Base-by-base conservation (phyloP, 1,139 yeast species). In the Yamadazyma membranifaciens region DNA sequence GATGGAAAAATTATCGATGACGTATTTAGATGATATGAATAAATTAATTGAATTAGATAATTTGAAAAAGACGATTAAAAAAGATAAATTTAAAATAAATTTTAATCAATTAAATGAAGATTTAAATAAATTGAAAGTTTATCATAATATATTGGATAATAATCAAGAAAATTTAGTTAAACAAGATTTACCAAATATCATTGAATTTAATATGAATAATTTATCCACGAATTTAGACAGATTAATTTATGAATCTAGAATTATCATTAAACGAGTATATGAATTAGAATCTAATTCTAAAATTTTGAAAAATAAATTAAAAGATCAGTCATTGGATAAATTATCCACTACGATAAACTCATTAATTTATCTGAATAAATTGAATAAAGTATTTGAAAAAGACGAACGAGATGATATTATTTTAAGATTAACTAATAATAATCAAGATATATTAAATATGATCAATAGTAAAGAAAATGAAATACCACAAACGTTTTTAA, bases 201-300 rank as follows among this genome's bases (percentile, higher is more conserved):
- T 83, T 35, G 64, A 72, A 37, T 65, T 62, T 35, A 83, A 79
- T 47, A 65, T 85, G 46, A 66, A 68, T 31, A 91, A 85, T 44
- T 71, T 88, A 34, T 80, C 81, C 29, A 80, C 87, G 2, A 69
- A 84, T 33, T 80, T 86, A 27, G 92, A 95, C 17, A 71, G 95
- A 47, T 67, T 92, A 43, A 77, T 81, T 41, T 92, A 91, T 58
- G 96, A 92, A 55, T 73, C 88, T 20, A 66, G 95, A 42, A 73
- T 87, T 38, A 71, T 92, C 16, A 75, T 75, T 32, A 81, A 83
- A 41, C 80, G 92, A 51, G 76, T 91, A 42, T 78, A 81, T 42
- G 98, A 92, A 55, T 82, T 89, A 20, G 95, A 87, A 49, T 88
- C 85, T 31, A 78, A 83, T 42, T 59, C 70, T 49, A 66, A 48